Evolutionary conservation across 139 green algal genomes (phyloP), one percentile per base, ranked within the genome.

Genomic region (Desmodesmus armatus): DNA sequence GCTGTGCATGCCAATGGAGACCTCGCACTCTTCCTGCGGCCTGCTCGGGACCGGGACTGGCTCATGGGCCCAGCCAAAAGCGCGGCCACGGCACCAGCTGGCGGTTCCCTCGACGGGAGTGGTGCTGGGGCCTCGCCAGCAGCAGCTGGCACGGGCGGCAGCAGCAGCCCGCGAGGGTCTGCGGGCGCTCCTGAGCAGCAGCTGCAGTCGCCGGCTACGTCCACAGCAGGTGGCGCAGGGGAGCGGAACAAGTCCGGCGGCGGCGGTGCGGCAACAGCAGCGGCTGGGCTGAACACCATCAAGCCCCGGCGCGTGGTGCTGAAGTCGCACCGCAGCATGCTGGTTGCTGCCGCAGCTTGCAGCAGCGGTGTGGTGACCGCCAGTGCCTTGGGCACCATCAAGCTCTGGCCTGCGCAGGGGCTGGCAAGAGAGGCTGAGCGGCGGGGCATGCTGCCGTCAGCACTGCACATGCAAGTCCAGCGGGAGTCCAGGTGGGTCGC

Each of bases 1-100:
- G 82, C 74, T 6, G 90, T 66, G 3, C 90, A 92, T 66, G 44
- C 71, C n/a, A 90, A 87, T 67, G 90, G 90, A 21, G 81, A 92
- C 31, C 27, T 93, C 33, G 44, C 78, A 15, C 27, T 92, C 5
- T 91, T 92, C 62, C 3, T 70, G 29, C 80, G 80, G 84, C 90
- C 84, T 17, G n/a, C 25, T 4, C 35, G 6, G 40, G 87, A 91
- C 3, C 60, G 51, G 7, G 82, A 82, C 19, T 87, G 82, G 82
- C 31, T 71, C 69, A 49, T 78, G 51, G 29, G 25, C 40, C 58
- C 29, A 41, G 19, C 29, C 72, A 80, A 44, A 43, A 13, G 27
- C 53, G 0, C 21, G 17, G 39, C 39, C 37, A 63, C 40, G 49
- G 27, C 31, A 47, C 75, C 44, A 44, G 40, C 44, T 65, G 72